A percentile compares a stretch with the other conserved stretches of the same genome.
Evolutionary conservation across 2,329 filamentous ascomycete species (phyloP).

Genomic region (Calycina herbarum): DNA sequence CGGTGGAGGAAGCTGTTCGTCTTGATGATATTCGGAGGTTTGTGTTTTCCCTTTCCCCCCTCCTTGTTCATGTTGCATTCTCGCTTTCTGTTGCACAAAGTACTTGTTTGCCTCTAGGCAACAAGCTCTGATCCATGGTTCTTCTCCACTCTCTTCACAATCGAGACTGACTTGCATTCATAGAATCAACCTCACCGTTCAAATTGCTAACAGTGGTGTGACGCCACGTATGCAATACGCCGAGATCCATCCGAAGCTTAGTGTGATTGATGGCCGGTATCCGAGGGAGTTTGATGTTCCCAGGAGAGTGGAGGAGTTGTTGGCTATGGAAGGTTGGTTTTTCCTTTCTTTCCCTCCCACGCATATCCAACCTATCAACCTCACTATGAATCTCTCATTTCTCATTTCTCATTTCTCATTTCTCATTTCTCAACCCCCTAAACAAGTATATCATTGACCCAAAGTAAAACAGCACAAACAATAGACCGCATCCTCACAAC

Average conservation of each 20-base stretch:
- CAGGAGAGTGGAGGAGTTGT: slow-evolving; percentile 22
- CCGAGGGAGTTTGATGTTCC: slow-evolving; percentile 28
- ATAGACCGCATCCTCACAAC: slow-evolving; percentile 11
- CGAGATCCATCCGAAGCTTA: slow-evolving; percentile 30
- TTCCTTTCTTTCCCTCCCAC: background rate
- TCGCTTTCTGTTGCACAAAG: background rate
- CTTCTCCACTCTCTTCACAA: too few relatives aligned
- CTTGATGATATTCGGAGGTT: slow-evolving; percentile 21
- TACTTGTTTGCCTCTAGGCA: background rate
- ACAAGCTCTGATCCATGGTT: background rate
- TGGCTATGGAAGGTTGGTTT: slow-evolving; percentile 25
- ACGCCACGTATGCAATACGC: slow-evolving; percentile 18
- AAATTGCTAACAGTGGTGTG: slow-evolving; percentile 26
- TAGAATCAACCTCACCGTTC: slow-evolving; percentile 27
- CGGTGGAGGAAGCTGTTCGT: slow-evolving; percentile 9
- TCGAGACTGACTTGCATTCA: too few relatives aligned
- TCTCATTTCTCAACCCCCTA: too few relatives aligned
- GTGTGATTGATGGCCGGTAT: slow-evolving; percentile 15
- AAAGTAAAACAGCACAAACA: background rate
- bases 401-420: too few relatives aligned
- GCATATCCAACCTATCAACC: background rate
- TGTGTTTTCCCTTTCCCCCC: background rate
- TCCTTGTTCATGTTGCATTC: background rate
- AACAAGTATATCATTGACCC: too few relatives aligned
- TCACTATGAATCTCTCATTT: background rate